Evolutionary conservation across 371 early-diverging fungal genomes (phyloP).

Genomic region (Scutellospora calospora): DNA sequence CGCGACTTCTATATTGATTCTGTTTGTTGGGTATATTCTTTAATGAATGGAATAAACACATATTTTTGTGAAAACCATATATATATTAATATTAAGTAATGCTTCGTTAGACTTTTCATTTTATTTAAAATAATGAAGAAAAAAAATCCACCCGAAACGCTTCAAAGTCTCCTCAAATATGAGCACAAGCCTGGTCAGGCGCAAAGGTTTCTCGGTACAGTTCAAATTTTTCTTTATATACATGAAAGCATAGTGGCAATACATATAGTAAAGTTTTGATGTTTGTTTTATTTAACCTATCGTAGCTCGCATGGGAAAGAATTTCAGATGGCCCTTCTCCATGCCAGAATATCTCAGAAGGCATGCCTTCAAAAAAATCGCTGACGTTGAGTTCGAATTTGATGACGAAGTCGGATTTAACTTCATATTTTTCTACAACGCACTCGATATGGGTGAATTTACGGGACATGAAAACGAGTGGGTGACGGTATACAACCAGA

Average conservation of each 20-base stretch:
- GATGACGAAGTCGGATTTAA: slow-evolving; percentile 20
- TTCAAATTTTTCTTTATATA: slow-evolving; percentile 19
- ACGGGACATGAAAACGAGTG: slow-evolving; percentile 23
- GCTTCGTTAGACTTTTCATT: slow-evolving; percentile 30
- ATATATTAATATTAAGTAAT: slow-evolving; percentile 16
- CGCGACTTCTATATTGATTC: slow-evolving; percentile 7
- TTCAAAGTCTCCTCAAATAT: slow-evolving; percentile 19
- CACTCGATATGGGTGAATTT: slow-evolving; percentile 38
- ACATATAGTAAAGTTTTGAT: slow-evolving; percentile 29
- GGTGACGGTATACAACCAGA: slow-evolving; percentile 35
- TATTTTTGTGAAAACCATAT: slow-evolving; percentile 15
- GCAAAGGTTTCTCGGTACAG: slow-evolving; percentile 39
- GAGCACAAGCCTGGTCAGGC: slow-evolving; percentile 17
- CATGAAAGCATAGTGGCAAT: slow-evolving; percentile 22
- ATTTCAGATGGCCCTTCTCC: slow-evolving; percentile 32
- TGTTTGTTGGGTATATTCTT: slow-evolving; percentile 13
- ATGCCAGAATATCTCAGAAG: slow-evolving; percentile 37
- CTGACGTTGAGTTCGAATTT: slow-evolving; percentile 12
- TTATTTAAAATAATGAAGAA: slow-evolving; percentile 31
- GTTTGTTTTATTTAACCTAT: slow-evolving; percentile 15
- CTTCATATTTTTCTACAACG: slow-evolving; percentile 28
- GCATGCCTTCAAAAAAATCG: neutral
- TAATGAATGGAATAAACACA: slow-evolving; percentile 20
- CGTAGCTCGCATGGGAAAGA: slow-evolving; percentile 33
- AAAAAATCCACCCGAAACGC: slow-evolving; percentile 27